A percentile compares a stretch with the other conserved stretches of the same genome.
These are phyloP conservation scores for Aureobasidium leucospermi DNA, from an alignment of 2,329 filamentous ascomycete species.

Conservation along the genomic window DNA sequence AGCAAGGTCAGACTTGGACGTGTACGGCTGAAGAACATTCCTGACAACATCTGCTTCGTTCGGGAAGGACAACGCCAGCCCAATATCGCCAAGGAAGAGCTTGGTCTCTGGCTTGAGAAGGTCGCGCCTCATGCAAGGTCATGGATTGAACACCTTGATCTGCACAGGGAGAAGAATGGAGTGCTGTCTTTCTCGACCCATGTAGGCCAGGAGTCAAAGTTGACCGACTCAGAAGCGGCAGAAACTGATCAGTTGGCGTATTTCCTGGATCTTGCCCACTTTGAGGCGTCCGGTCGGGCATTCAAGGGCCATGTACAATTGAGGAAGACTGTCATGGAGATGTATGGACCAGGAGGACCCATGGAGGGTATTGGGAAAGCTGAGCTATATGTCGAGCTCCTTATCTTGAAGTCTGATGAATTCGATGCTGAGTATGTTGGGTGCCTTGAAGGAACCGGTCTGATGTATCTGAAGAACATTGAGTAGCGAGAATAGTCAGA, in stretches of 20 bases:
- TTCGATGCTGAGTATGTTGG: neutral
- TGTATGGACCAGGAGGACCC: neutral
- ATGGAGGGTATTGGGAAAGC: neutral
- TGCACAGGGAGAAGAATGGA: neutral
- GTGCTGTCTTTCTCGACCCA: neutral
- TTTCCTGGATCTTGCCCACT: slow-evolving; percentile 3
- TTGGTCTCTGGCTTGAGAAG: neutral
- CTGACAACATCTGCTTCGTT: neutral
- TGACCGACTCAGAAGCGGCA: neutral
- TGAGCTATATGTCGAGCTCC: neutral
- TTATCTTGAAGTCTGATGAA: neutral
- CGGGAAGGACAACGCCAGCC: neutral
- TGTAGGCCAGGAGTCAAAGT: neutral
- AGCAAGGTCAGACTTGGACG: neutral
- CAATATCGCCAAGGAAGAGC: neutral
- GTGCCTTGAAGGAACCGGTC: neutral
- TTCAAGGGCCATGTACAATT: neutral
- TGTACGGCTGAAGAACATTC: neutral
- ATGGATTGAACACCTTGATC: neutral
- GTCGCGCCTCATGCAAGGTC: neutral
- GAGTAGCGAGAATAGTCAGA: neutral
- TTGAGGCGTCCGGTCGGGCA: neutral
- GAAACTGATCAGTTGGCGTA: neutral
- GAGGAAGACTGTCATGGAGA: neutral
- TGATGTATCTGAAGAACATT: neutral